phyloP scores from a whole-genome alignment of 176 grass and related monocot species.

The Aegilops longissima region DNA sequence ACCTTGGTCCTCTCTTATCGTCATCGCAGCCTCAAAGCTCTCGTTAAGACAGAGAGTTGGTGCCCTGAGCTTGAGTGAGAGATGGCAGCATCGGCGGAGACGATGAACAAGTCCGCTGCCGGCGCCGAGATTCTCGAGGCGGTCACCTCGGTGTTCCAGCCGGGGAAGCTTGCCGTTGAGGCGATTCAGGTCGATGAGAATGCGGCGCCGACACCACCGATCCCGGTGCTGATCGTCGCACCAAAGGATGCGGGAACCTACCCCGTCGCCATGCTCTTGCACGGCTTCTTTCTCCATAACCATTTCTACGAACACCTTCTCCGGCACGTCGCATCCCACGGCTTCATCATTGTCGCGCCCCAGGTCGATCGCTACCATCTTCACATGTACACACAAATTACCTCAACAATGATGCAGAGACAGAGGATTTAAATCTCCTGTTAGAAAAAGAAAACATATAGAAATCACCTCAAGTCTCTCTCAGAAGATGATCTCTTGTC shows the following conservation, averaged over 20 bases:
- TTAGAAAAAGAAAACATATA: background rate
- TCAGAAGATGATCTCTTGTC: background rate
- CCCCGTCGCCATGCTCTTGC: constrained; percentile 46
- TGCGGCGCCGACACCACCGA: constrained; percentile 14
- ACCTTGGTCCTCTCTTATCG: background rate
- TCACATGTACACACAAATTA: background rate
- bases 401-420: background rate
- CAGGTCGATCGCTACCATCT: constrained; percentile 25
- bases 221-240: constrained; percentile 31
- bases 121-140: background rate
- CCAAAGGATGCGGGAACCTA: constrained; percentile 49
- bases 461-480: background rate
- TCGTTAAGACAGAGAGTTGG: background rate
- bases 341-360: constrained; percentile 57
- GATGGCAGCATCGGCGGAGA: constrained; percentile 21
- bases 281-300: constrained; percentile 54
- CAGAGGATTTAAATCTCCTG: no score
- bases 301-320: constrained; percentile 41
- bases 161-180: constrained; percentile 25
- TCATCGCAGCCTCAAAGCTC: background rate
- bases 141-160: constrained; percentile 28
- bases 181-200: constrained; percentile 15
- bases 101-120: background rate
- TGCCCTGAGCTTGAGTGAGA: background rate
- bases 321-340: constrained; percentile 47